Conservation (phyloP, 257 asterid species). For the Phtheirospermum japonicum region DNA sequence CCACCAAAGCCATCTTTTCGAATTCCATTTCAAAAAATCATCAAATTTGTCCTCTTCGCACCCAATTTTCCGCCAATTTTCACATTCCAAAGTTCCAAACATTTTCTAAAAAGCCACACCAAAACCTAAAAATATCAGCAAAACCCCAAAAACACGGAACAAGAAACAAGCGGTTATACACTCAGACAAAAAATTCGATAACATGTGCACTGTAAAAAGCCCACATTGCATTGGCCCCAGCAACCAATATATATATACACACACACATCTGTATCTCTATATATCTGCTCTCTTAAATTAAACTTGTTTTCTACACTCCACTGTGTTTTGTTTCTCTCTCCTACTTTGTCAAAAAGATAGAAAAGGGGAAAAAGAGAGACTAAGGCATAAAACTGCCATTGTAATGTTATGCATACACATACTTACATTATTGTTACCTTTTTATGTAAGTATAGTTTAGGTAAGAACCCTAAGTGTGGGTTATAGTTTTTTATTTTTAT, state of each 20-base stretch:
- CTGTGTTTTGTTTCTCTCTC: background rate
- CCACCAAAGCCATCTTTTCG: constrained; percentile 19
- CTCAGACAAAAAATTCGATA: constrained; percentile 25
- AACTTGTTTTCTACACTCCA: background rate
- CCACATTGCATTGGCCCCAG: constrained; percentile 37
- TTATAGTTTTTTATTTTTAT: constrained; percentile 3
- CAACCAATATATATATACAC: constrained; percentile 2
- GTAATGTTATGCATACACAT: background rate
- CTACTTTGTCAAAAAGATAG: constrained; percentile 31
- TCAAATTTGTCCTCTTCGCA: constrained; percentile 31
- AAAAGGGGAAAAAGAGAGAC: constrained; percentile 16
- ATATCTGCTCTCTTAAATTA: background rate
- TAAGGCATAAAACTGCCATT: too few species aligned
- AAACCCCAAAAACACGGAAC: constrained; percentile 22
- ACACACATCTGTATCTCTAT: constrained; percentile 7
- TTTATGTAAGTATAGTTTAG: constrained; percentile 23
- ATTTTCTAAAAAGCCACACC: constrained; percentile 12
- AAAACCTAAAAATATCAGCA: constrained; percentile 20
- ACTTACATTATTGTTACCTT: constrained; percentile 12
- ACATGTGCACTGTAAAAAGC: constrained; percentile 30
- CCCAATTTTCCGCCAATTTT: constrained; percentile 38
- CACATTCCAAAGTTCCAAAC: background rate
- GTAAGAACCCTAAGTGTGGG: constrained; percentile 36
- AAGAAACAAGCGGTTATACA: background rate
- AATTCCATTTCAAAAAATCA: constrained; percentile 34